Evolutionary conservation across 1,284 basidiomycete species (phyloP), one percentile per base, ranked within the genome.

Genomic region (Ceratobasidium sp.): DNA sequence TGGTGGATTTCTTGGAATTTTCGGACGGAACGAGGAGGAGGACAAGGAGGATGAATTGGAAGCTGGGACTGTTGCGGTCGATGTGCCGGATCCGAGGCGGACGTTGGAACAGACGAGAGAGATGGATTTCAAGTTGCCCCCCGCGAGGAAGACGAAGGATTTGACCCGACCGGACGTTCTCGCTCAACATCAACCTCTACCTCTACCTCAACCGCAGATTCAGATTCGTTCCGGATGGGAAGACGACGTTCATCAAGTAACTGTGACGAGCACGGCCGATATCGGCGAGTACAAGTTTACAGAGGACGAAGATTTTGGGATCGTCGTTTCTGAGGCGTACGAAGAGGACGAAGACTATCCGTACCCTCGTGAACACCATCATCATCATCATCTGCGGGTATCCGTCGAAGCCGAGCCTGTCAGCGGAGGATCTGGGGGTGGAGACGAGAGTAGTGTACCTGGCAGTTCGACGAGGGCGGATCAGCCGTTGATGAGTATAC

Each of bases 281-380:
- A 62, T 42, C 9, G 26, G 26, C 23, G 57, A 33, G 26, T 61
- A 28, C 26, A 23, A 28, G 13, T 42, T 76, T n/a, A 44, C 50
- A 3, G 62, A 76, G 50, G 62, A 56, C 17, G 64, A 76, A n/a
- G 73, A 76, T 46, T 76, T 76, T 17, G 73, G 73, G 62, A 76
- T 76, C 38, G 50, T 76, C 38, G 48, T 76, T 7, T 76, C 73
- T 7, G 73, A 76, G 1, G 62, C 73, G 7, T 57, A 54, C 28
- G 38, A 66, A 42, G 73, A 66, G 40, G 73, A 76, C 42, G 61
- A 38, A 28, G 26, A 28, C 15, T 56, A 70, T 38, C 68, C 23
- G 17, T 67, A 54, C 54, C 68, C 54, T 46, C 13, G 33, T 33
- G 33, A 33, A 33, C 33, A 23, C 44, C 20, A 20, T 48, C 26